Evolutionary conservation across 176 grass and related monocot genomes (phyloP).

Genomic region (Carex parvula): DNA sequence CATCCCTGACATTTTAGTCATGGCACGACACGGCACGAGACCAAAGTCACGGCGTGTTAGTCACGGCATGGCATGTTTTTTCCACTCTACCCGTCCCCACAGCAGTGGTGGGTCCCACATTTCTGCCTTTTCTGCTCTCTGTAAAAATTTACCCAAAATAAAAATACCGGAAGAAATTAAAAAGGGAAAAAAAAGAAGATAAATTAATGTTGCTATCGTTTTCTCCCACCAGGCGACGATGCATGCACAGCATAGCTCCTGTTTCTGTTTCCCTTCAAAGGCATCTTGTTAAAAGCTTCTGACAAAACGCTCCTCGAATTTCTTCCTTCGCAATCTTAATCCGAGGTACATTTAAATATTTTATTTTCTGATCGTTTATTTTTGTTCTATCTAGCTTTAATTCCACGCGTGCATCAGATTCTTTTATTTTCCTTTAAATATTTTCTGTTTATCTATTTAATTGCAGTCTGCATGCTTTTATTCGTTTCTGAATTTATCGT

Average conservation of each 20-base stretch:
- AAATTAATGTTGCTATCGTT: constrained; percentile 5
- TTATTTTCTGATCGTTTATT: neutral
- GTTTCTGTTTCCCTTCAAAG: neutral
- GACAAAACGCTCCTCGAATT: neutral
- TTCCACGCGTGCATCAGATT: neutral
- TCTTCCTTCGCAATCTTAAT: neutral
- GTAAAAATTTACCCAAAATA: neutral
- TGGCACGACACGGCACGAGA: too few species aligned
- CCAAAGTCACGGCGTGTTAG: too few species aligned
- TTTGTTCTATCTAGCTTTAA: neutral
- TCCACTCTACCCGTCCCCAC: neutral
- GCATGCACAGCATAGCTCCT: neutral
- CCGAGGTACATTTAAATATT: neutral
- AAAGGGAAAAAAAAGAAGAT: neutral
- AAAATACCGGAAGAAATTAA: neutral
- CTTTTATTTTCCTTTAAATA: neutral
- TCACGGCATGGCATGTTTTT: too few species aligned
- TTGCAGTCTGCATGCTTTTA: neutral
- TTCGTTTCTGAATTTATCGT: neutral
- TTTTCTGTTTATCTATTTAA: neutral
- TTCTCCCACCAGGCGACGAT: neutral
- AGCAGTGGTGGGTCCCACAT: neutral
- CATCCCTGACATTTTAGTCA: too few species aligned
- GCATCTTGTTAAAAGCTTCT: neutral
- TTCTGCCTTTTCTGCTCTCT: neutral